Evolutionary conservation across 2,329 filamentous ascomycete species (phyloP).

Genomic region (Nigrospora osmanthi): DNA sequence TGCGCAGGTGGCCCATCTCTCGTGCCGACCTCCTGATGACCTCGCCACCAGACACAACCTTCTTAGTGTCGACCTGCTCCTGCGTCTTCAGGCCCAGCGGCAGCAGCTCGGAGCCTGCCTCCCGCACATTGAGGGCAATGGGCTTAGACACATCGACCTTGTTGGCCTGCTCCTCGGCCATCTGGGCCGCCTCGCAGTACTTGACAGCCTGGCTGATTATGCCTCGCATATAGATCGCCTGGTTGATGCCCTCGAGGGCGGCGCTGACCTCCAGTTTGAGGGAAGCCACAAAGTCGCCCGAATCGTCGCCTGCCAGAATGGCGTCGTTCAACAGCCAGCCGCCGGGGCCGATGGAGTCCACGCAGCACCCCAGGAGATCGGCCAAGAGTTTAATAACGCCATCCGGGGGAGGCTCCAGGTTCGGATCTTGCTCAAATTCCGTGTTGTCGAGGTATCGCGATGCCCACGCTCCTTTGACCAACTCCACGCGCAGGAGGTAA

Average conservation of each 20-base stretch:
- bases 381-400: slow-evolving; percentile 64
- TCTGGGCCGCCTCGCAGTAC: slow-evolving; percentile 39
- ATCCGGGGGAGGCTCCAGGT: slow-evolving; percentile 48
- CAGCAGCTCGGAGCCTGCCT: slow-evolving; percentile 41
- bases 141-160: slow-evolving; percentile 30
- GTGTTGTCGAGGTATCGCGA: slow-evolving; percentile 58
- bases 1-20: slow-evolving; percentile 70
- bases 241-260: slow-evolving; percentile 64
- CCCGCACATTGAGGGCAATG: slow-evolving; percentile 34
- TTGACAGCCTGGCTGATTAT: slow-evolving; percentile 59
- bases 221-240: slow-evolving; percentile 57
- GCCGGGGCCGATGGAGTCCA: slow-evolving; percentile 67
- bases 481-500: slow-evolving; percentile 63
- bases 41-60: slow-evolving; percentile 64
- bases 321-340: slow-evolving; percentile 65
- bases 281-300: slow-evolving; percentile 55
- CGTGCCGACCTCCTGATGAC: slow-evolving; percentile 59
- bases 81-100: slow-evolving; percentile 66
- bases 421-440: slow-evolving; percentile 35
- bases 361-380: slow-evolving; percentile 61
- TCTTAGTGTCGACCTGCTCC: slow-evolving; percentile 36
- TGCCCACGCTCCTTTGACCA: slow-evolving; percentile 70
- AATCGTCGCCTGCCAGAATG: slow-evolving; percentile 42
- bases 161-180: slow-evolving; percentile 7
- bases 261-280: slow-evolving; percentile 63